Evolutionary conservation across 169 alveolate species (phyloP).

Genomic region (Cryptosporidium andersoni): DNA sequence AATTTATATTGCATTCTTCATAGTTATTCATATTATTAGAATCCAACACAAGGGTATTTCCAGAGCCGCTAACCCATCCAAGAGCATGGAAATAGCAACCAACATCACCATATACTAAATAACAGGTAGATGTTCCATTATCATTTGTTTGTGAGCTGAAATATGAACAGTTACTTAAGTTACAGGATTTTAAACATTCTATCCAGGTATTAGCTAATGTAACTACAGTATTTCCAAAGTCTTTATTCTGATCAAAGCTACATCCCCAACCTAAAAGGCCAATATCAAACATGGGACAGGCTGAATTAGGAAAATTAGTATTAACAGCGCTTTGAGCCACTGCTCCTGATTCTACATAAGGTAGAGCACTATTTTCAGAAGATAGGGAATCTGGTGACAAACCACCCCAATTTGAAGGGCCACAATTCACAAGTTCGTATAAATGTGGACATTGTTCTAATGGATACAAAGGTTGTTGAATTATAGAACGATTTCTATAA

Average conservation of each 20-base stretch:
- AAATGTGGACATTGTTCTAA: conserved; percentile 59
- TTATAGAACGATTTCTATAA: conserved; percentile 27
- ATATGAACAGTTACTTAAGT: conserved; percentile 10
- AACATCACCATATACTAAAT: conserved; percentile 45
- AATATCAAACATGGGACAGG: conserved; percentile 58
- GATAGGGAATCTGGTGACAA: conserved; percentile 2
- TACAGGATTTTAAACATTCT: conserved; percentile 58
- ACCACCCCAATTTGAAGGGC: conserved; percentile 44
- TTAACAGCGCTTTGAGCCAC: conserved; percentile 19
- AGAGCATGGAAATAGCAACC: conserved; percentile 66
- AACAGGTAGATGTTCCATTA: conserved; percentile 44
- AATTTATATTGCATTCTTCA: conserved; percentile 55
- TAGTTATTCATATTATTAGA: background rate
- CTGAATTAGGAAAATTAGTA: conserved; percentile 7
- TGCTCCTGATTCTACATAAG: conserved; percentile 9
- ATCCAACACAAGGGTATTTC: background rate
- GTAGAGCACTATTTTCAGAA: conserved; percentile 40
- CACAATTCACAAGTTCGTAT: conserved; percentile 59
- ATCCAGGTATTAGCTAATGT: conserved; percentile 41
- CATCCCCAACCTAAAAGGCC: conserved; percentile 71
- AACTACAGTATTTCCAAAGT: conserved; percentile 30
- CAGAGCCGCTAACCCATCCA: conserved; percentile 58
- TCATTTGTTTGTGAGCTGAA: conserved; percentile 33
- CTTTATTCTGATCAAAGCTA: conserved; percentile 9
- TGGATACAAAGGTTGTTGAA: conserved; percentile 31